Percentiles rank a stretch among this genome's conserved stretches.
Evolutionary conservation across 2,329 filamentous ascomycete species (phyloP).

Genomic region (Apiospora koreana): DNA sequence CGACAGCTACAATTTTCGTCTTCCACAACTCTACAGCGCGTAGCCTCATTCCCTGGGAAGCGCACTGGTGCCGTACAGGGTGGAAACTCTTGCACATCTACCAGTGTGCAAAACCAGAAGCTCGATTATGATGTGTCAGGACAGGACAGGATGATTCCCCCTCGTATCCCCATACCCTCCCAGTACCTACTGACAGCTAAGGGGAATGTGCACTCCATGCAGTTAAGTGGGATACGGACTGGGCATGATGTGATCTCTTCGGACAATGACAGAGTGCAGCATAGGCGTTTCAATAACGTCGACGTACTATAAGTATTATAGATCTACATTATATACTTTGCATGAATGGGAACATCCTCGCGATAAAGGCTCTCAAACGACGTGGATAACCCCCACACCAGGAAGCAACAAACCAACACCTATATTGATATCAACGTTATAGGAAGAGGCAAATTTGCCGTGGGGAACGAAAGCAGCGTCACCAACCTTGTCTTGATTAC

Average conservation of each 20-base stretch:
- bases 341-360: background rate
- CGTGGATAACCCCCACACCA: background rate
- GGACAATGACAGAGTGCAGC: background rate
- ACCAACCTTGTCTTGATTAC: background rate
- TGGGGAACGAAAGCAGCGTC: background rate
- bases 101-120: background rate
- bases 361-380: background rate
- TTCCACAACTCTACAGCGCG: background rate
- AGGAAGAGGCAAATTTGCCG: background rate
- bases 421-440: background rate
- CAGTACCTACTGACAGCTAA: background rate
- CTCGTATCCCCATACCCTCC: background rate
- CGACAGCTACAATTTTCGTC: conserved; percentile 3
- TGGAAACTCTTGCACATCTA: background rate
- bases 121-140: background rate
- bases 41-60: background rate
- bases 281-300: background rate
- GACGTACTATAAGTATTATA: background rate
- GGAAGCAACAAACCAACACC: background rate
- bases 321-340: background rate
- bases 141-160: background rate
- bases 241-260: background rate
- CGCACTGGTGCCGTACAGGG: background rate
- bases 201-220: background rate
- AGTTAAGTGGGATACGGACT: background rate